These are phyloP conservation scores for Erodium texanum DNA, from an alignment of 441 rosid genomes.

Conservation along the genomic window DNA sequence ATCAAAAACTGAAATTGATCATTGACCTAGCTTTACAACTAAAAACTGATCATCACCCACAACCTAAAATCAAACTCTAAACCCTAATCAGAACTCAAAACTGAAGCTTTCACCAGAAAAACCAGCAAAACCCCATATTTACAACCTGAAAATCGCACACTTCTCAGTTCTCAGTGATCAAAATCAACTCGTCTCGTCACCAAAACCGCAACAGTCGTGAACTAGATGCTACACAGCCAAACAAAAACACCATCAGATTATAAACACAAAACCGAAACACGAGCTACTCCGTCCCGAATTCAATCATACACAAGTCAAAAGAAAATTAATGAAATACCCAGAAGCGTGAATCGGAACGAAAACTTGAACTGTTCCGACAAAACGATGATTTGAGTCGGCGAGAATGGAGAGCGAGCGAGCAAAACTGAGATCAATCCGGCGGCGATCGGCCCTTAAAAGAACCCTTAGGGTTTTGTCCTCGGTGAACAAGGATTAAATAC, in stretches of 20 bases:
- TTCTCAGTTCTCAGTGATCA: slow-evolving; percentile 5
- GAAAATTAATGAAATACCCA: background rate
- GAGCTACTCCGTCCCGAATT: background rate
- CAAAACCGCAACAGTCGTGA: background rate
- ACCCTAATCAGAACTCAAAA: slow-evolving; percentile 14
- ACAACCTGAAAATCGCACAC: background rate
- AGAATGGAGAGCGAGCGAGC: slow-evolving; percentile 5
- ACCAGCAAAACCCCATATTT: slow-evolving; percentile 13
- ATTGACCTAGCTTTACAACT: background rate
- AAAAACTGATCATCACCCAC: background rate
- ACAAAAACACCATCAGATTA: background rate
- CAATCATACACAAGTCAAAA: background rate
- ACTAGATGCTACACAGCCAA: background rate
- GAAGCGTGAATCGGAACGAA: background rate
- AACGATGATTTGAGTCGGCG: slow-evolving; percentile 17
- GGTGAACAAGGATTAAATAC: slow-evolving; percentile 22
- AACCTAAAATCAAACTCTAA: slow-evolving; percentile 21
- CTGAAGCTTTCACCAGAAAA: slow-evolving; percentile 18
- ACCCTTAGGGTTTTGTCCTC: slow-evolving; percentile 67
- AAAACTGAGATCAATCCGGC: slow-evolving; percentile 47
- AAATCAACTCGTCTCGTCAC: slow-evolving; percentile 24
- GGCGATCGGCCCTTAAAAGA: slow-evolving; percentile 65
- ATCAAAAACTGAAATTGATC: slow-evolving; percentile 34
- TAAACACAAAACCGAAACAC: background rate
- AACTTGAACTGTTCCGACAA: background rate